Evolutionary conservation across 805 yeast genomes (phyloP), one percentile per base, ranked within the genome.

Genomic region (Spathaspora girioi): DNA sequence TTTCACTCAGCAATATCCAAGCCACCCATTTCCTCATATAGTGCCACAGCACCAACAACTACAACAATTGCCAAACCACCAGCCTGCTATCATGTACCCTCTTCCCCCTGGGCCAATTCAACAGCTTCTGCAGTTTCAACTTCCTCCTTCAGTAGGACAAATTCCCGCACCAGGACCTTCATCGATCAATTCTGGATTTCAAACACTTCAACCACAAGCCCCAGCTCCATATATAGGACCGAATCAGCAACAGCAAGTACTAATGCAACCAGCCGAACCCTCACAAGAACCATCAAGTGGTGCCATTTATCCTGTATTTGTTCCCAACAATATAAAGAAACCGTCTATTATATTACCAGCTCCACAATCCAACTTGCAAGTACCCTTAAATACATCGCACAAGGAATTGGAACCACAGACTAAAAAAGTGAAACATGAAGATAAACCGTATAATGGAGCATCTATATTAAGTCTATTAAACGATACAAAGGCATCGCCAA

Each of bases 391-490:
- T 35, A 29, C 40, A 2, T n/a, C 40, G 4, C 14, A 14, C 3
- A 35, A 35, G 40, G 40, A 27, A 29, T 10, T 47, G 35, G 38
- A 29, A 11, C 46, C 52, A 26, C 26, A 32, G 9, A 48, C 27
- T 29, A 23, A 43, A 42, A 41, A 31, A 12, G 20, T 38, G 10
- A 38, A 35, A 17, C 45, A 32, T 23, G 51, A 50, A 15, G 44
- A 38, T 20, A 29, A 32, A n/a, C 48, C 48, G 10, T 55, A 8
- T 50, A 53, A 8, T 48, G 54, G 8, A 42, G 17, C 20, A 5
- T 43, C 51, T 6, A 45, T 49, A 14, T 19, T 47, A 44, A 51
- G 40, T 42, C 42, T 51, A 23, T 17, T 47, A 17, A 51, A 51
- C 41, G 54, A 47, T 29, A 15, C 48, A 5, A 45, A 45, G 9